Evolutionary conservation across 495 filamentous ascomycete species (phyloP), one percentile per base, ranked within the genome.

Genomic region (Penicillium taxi): DNA sequence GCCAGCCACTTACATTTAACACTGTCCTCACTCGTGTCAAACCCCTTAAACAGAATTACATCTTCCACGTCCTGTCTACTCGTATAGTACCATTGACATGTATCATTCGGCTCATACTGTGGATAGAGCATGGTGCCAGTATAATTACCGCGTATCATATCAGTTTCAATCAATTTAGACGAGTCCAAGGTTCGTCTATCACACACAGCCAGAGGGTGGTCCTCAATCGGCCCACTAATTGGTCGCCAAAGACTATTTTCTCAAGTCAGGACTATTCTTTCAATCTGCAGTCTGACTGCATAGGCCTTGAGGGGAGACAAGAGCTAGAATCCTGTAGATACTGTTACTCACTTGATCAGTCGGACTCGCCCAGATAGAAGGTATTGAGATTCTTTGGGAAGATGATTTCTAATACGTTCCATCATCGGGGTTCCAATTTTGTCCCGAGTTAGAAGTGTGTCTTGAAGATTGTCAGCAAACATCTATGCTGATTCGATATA

Each of bases 121-220:
- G 42, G 31, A 41, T 54, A 56, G n/a, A 56, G 20, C 2, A 46
- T 39, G n/a, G 42, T 31, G 6, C 55, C 55, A 3, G 32, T 45
- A 38, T 54, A 56, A 3, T 47, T 21, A 19, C 41, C 37, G 1
- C 33, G 33, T 2, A 25, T 35, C 33, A 35, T 35, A 35, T 35
- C 21, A 0, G 33, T 35, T 25, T 42, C 51, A 12, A 64, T 26
- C 9, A 64, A 20, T 8, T 54, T 45, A 5, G 45, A 39, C 25
- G 21, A 8, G 11, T 51, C 35, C 4, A 58, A 15, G 7, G 52
- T 54, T 16, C 41, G 38, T 6, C 48, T 52, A 33, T 61, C 59
- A 33, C 55, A 59, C 2, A 64, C 43, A 18, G 59, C 49, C 6
- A 64, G 24, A 2, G 59, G 55, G 29, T 52, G 50, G 17, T 64